Evolutionary conservation across 169 alveolate genomes (phyloP).

Genomic region (Theileria sp.): DNA sequence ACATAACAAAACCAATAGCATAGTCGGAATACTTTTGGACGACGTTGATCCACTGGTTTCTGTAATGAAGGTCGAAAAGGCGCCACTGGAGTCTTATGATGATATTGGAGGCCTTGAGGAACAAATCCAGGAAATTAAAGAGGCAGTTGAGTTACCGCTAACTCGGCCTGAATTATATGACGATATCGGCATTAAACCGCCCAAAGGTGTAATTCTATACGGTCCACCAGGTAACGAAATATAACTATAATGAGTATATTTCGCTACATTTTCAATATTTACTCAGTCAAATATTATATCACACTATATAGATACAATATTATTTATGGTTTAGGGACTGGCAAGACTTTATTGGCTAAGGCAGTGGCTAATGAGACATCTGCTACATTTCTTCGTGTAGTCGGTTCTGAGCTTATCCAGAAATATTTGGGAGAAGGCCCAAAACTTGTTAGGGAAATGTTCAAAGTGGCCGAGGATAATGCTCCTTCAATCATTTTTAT

Average conservation of each 20-base stretch:
- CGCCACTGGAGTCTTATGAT: conserved; percentile 98
- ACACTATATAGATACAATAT: not conserved
- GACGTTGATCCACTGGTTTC: conserved; percentile 96
- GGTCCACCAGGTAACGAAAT: conserved; percentile 95
- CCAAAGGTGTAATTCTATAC: conserved; percentile 89
- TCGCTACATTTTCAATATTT: not conserved
- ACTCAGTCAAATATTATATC: not conserved
- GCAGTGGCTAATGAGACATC: conserved; percentile 97
- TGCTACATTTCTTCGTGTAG: conserved; percentile 98
- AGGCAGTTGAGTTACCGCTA: conserved; percentile 95
- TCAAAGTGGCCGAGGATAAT: conserved; percentile 97
- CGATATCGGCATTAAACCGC: conserved; percentile 97
- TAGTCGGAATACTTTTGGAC: conserved; percentile 97
- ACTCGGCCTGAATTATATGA: conserved; percentile 99
- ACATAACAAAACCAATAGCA: conserved; percentile 91
- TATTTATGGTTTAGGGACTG: conserved; percentile 61
- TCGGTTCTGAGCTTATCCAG: conserved; percentile 98
- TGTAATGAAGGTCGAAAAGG: conserved; percentile 97
- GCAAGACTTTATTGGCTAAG: conserved; percentile 91
- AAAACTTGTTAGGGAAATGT: conserved; percentile 97
- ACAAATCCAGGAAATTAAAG: conserved; percentile 92
- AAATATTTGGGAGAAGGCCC: conserved; percentile 99
- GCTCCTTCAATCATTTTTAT: conserved; percentile 99
- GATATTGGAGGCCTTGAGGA: conserved; percentile 99
- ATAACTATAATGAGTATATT: conserved; percentile 30